These are phyloP conservation scores for Cercospora sp. DNA, from an alignment of 2,329 filamentous ascomycete genomes.

Conservation along the genomic window DNA sequence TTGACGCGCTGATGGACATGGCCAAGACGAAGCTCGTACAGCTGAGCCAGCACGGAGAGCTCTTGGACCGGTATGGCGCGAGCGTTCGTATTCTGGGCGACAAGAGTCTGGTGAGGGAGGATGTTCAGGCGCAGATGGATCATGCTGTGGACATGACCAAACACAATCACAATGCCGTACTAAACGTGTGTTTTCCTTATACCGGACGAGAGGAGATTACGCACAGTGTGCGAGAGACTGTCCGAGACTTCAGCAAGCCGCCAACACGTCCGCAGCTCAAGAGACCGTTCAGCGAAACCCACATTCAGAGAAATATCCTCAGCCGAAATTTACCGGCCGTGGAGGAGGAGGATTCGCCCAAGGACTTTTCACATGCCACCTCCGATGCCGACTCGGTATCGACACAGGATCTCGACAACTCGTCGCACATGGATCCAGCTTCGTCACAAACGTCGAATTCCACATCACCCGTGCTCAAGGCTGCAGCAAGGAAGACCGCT, in stretches of 20 bases:
- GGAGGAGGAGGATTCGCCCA: constrained; percentile 34
- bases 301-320: constrained; percentile 83
- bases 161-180: constrained; percentile 71
- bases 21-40: constrained; percentile 93
- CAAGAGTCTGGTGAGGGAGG: constrained; percentile 76
- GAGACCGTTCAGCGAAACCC: constrained; percentile 80
- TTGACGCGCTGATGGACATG: constrained; percentile 96
- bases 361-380: constrained; percentile 16
- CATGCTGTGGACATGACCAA: constrained; percentile 82
- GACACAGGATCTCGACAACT: constrained; percentile 33
- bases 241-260: constrained; percentile 79
- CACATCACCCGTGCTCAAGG: constrained; percentile 43
- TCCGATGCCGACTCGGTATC: constrained; percentile 33
- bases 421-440: constrained; percentile 41
- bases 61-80: constrained; percentile 90
- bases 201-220: constrained; percentile 96
- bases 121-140: constrained; percentile 87
- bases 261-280: constrained; percentile 41
- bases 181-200: constrained; percentile 98
- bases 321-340: constrained; percentile 46
- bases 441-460: constrained; percentile 43
- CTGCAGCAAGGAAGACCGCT: constrained; percentile 22
- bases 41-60: constrained; percentile 85
- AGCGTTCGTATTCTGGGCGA: constrained; percentile 83
- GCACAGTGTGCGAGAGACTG: constrained; percentile 80